These are phyloP conservation scores for Solanum etuberosum DNA, from an alignment of 257 asterid species.

Conservation along the genomic window DNA sequence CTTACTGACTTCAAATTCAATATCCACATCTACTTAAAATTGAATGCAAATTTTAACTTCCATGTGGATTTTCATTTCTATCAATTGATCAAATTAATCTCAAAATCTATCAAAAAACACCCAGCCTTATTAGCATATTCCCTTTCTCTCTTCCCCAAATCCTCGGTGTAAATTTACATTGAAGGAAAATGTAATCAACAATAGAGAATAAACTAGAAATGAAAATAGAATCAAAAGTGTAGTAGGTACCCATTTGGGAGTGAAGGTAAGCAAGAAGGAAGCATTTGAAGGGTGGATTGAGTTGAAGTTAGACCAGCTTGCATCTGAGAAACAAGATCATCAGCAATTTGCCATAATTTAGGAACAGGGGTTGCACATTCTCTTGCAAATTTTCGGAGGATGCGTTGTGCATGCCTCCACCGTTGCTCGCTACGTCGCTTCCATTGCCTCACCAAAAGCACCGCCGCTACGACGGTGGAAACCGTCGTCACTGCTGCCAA, in stretches of 20 bases:
- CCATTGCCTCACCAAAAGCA: constrained; percentile 28
- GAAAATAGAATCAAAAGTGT: neutral
- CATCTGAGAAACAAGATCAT: constrained; percentile 48
- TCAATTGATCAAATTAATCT: too few species aligned
- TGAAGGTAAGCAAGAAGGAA: constrained; percentile 33
- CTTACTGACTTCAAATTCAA: neutral
- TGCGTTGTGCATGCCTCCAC: constrained; percentile 36
- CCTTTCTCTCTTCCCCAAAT: neutral
- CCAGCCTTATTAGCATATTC: neutral
- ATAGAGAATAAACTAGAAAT: neutral
- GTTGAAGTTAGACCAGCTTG: constrained; percentile 24
- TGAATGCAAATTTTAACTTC: neutral
- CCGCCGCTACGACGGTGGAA: constrained; percentile 28
- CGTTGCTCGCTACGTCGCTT: constrained; percentile 34
- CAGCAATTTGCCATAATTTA: constrained; percentile 43
- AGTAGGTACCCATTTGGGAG: constrained; percentile 64
- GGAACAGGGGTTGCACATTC: constrained; percentile 54
- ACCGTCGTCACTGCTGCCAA: constrained; percentile 29
- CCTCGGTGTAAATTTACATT: neutral
- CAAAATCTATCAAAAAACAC: too few species aligned
- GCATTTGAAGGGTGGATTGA: constrained; percentile 25
- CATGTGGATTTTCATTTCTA: neutral
- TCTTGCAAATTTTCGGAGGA: constrained; percentile 52
- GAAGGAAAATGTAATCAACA: neutral
- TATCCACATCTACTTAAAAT: neutral